These are phyloP conservation scores for Kodamaea lidongshanica DNA, from an alignment of 805 yeast genomes.

Conservation along the genomic window DNA sequence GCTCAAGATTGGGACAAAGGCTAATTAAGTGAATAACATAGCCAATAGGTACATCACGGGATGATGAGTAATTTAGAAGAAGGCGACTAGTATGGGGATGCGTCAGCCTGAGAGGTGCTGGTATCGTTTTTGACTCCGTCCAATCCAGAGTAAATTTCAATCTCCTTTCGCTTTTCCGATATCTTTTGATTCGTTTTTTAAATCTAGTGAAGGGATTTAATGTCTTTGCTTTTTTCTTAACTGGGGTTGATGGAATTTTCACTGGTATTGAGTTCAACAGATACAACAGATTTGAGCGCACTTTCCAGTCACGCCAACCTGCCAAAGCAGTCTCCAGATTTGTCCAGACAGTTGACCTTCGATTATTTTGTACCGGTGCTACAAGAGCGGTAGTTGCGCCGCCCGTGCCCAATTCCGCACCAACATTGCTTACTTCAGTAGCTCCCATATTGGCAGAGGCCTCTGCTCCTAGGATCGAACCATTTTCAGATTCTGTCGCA, in stretches of 20 bases:
- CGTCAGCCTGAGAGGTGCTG: too few relatives aligned
- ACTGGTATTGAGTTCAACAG: conserved; percentile 2
- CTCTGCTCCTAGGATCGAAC: too few relatives aligned
- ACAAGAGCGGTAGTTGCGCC: conserved; percentile 6
- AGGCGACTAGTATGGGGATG: conserved; percentile 64
- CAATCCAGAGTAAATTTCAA: too few relatives aligned
- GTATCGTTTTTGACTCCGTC: too few relatives aligned
- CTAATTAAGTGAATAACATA: conserved; percentile 60
- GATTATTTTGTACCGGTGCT: too few relatives aligned
- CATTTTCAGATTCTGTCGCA: too few relatives aligned
- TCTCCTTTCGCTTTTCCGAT: too few relatives aligned
- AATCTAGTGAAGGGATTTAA: neutral
- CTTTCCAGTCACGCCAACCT: conserved; percentile 92
- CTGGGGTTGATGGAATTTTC: neutral
- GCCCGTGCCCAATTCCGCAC: conserved; percentile 7
- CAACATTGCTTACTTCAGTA: too few relatives aligned
- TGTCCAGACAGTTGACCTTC: conserved; percentile 1
- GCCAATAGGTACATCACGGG: conserved; percentile 79
- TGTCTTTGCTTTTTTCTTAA: too few relatives aligned
- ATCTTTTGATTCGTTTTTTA: conserved; percentile 1
- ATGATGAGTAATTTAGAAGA: conserved; percentile 53
- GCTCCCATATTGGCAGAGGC: too few relatives aligned
- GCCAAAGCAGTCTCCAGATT: conserved; percentile 43
- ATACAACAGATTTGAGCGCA: conserved; percentile 63
- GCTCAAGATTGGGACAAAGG: conserved; percentile 56